Evolutionary conservation across 2,329 filamentous ascomycete species (phyloP).

Genomic region (Apiospora aurea): DNA sequence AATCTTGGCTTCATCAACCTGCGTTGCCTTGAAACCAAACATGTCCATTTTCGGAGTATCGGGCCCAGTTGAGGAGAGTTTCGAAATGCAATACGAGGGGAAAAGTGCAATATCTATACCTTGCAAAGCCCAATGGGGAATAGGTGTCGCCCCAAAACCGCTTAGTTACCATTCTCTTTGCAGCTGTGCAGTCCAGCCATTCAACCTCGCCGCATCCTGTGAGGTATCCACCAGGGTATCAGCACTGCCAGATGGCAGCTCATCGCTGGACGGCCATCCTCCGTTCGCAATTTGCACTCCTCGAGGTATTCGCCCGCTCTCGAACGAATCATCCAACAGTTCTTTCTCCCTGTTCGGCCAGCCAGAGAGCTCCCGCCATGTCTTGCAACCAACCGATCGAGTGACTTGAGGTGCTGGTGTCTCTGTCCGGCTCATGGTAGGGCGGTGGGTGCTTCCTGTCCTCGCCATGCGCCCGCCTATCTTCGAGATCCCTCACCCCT

Average conservation of each 20-base stretch:
- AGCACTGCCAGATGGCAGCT: constrained; percentile 55
- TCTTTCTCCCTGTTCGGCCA: not conserved
- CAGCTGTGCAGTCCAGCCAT: constrained; percentile 42
- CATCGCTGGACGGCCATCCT: constrained; percentile 49
- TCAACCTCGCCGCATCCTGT: constrained; percentile 43
- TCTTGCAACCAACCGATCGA: not conserved
- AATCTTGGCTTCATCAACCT: constrained; percentile 5
- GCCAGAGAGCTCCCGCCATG: not conserved
- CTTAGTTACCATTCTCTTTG: constrained; percentile 37
- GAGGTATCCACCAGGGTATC: constrained; percentile 46
- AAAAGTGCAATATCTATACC: not conserved
- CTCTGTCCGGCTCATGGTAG: not conserved
- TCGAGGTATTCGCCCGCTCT: not conserved
- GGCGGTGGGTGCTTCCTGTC: not conserved
- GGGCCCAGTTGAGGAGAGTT: constrained; percentile 2
- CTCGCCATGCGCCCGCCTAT: not conserved
- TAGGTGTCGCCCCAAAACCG: constrained; percentile 27
- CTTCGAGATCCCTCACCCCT: constrained; percentile 37
- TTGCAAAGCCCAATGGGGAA: constrained; percentile 18
- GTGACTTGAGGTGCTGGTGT: not conserved
- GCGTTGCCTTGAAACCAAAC: not conserved
- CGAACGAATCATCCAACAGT: not conserved
- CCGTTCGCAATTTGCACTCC: constrained; percentile 22
- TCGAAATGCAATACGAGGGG: constrained; percentile 5
- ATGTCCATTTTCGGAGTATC: constrained; percentile 7